Evolutionary conservation across 331 rosid species (phyloP), one percentile per base, ranked within the genome.

Genomic region (Rhamnella rubrinervis): DNA sequence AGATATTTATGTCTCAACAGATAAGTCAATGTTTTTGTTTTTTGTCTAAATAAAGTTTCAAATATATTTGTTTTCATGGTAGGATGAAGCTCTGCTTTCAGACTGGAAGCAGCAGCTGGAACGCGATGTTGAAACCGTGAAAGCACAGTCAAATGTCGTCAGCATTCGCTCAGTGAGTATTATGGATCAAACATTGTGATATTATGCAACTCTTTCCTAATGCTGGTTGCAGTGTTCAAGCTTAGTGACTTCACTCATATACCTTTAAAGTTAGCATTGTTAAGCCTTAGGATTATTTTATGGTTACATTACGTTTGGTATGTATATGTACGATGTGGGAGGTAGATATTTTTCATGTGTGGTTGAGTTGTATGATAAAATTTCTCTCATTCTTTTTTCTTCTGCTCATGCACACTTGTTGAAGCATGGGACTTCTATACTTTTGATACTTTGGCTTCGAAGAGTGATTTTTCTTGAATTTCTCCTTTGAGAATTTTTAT

Each of bases 101-200:
- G 95, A 89, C 65, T 93, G 95, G 98, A 91, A 93, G 87, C 87
- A 81, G 79, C 91, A 75, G 75, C 79, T 93, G 83, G 96, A 93
- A 65, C 84, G 86, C 15, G 98, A 93, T 55, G 71, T 82, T 66
- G 97, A 93, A 84, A 93, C 92, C 38, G 71, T 88, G 84, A 93
- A 93, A 83, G 89, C 92, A 46, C 83, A 83, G 63, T 80, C 97
- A 63, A 93, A 93, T 78, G 64, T 91, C 61, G 83, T 72, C 71
- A 81, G 83, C 86, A 84, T 93, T 67, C 83, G 85, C 16, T 8
- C 79, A 9, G 98, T 93, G 84, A 87, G 97, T 84, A 31, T 44
- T 53, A 59, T 67, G 16, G 52, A 31, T 61, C 55, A 19, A 6
- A 44, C 14, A 8, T 44, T 44, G 11, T 44, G 4, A 44, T 44